phyloP scores from a whole-genome alignment of 495 filamentous ascomycete genomes.

The Penicillium argentinense region DNA sequence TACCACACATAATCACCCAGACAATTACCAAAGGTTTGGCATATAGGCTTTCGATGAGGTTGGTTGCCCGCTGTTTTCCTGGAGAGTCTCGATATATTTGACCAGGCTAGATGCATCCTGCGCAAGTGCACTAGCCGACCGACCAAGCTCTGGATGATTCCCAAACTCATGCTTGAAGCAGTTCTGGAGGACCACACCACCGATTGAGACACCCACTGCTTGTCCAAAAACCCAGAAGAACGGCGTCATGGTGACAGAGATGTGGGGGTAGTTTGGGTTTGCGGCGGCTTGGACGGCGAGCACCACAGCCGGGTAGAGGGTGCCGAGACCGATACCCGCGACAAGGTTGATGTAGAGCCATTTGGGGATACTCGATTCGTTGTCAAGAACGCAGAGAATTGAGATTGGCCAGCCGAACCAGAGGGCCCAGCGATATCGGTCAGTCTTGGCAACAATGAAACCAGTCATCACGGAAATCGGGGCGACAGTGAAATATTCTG shows the following conservation, averaged over 20 bases:
- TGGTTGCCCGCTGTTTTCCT: conserved; percentile 1
- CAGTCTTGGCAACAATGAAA: conserved; percentile 26
- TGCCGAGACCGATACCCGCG: conserved; percentile 39
- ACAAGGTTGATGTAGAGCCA: conserved; percentile 42
- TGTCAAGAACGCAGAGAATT: conserved; percentile 32
- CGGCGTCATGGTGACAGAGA: conserved; percentile 39
- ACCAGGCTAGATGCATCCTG: conserved; percentile 24
- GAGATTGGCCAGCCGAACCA: conserved; percentile 44
- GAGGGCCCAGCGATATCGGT: conserved; percentile 39
- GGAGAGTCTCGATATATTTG: conserved; percentile 29
- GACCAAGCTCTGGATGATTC: conserved; percentile 5
- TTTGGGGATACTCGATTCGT: conserved; percentile 27
- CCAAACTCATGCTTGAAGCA: conserved; percentile 11
- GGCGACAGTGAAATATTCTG: conserved; percentile 31
- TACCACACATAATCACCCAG: conserved; percentile 16
- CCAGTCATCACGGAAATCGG: conserved; percentile 29
- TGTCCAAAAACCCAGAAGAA: conserved; percentile 48
- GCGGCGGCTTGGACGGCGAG: conserved; percentile 42
- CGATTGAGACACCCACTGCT: conserved; percentile 44
- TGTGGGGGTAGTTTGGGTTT: conserved; percentile 28
- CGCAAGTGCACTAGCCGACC: not conserved
- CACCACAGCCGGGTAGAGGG: conserved; percentile 38
- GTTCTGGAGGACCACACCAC: conserved; percentile 33
- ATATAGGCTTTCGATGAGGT: conserved; percentile 5
- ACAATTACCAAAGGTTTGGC: conserved; percentile 8